Percentiles rank a stretch among this genome's conserved stretches.
These are phyloP conservation scores for Helenozyma baotianmanensis DNA, from an alignment of 805 yeast species.

Conservation along the genomic window DNA sequence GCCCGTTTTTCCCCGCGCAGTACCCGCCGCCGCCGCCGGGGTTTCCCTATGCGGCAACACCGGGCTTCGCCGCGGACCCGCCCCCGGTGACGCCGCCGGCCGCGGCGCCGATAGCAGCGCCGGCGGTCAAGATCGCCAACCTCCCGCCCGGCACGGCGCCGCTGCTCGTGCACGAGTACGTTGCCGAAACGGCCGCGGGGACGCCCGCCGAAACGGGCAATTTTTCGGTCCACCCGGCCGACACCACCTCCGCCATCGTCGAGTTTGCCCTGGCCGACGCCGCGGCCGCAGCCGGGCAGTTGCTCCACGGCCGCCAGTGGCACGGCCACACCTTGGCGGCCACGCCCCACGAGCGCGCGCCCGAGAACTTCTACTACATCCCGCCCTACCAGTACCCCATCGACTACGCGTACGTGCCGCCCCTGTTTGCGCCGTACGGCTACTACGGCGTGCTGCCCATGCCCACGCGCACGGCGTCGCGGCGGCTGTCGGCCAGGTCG, in stretches of 20 bases:
- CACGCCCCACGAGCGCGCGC: too few species aligned
- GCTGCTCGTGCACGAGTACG: not conserved
- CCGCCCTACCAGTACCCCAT: not conserved
- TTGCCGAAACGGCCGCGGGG: too few species aligned
- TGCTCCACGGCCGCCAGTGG: not conserved
- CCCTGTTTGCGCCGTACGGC: not conserved
- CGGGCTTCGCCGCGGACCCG: too few species aligned
- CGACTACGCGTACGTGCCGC: constrained; percentile 1
- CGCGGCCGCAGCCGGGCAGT: not conserved
- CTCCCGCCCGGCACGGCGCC: not conserved
- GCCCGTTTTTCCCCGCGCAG: not conserved
- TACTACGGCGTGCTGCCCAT: not conserved
- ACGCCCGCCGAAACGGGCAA: too few species aligned
- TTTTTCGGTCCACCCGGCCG: too few species aligned
- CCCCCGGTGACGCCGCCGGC: not conserved
- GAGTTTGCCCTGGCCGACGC: not conserved
- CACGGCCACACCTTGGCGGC: too few species aligned
- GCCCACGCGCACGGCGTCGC: not conserved
- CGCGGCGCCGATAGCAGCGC: not conserved
- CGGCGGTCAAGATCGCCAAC: not conserved
- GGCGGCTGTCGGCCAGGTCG: not conserved
- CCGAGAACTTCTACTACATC: not conserved
- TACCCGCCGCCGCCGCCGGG: not conserved
- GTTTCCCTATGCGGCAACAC: too few species aligned
- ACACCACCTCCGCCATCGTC: not conserved